phyloP scores from a whole-genome alignment of 1,139 yeast species.

The Lodderomyces orthopsilosis region DNA sequence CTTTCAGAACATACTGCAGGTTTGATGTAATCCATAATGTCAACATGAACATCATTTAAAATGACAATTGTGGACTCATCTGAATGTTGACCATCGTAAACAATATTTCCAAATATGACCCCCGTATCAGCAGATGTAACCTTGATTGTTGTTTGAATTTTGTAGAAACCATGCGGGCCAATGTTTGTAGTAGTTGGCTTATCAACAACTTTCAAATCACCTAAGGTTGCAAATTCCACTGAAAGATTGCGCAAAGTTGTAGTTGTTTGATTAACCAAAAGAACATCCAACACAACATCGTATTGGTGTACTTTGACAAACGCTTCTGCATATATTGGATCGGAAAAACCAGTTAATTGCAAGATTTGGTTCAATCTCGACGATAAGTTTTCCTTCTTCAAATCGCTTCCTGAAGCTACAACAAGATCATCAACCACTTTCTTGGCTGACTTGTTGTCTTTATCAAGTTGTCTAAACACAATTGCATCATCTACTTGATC shows the following conservation, averaged over 20 bases:
- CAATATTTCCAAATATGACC: conserved; percentile 94
- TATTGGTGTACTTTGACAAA: conserved; percentile 92
- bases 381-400: conserved; percentile 56
- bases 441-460: conserved; percentile 34
- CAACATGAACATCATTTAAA: conserved; percentile 91
- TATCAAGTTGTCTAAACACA: conserved; percentile 77
- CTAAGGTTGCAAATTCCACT: conserved; percentile 94
- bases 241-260: conserved; percentile 87
- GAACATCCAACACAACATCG: conserved; percentile 91
- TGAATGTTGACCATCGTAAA: conserved; percentile 94
- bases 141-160: conserved; percentile 82
- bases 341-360: conserved; percentile 95
- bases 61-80: conserved; percentile 88
- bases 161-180: conserved; percentile 95
- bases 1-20: conserved; percentile 89
- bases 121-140: conserved; percentile 98
- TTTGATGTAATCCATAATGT: conserved; percentile 95
- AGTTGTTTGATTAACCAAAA: conserved; percentile 91
- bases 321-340: conserved; percentile 97
- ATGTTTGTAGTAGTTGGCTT: conserved; percentile 90
- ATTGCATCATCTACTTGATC: conserved; percentile 83
- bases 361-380: conserved; percentile 86
- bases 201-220: conserved; percentile 93
- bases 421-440: conserved; percentile 49
- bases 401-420: conserved; percentile 39